phyloP scores from a whole-genome alignment of 805 yeast genomes.

The Teunomyces tritomae region DNA sequence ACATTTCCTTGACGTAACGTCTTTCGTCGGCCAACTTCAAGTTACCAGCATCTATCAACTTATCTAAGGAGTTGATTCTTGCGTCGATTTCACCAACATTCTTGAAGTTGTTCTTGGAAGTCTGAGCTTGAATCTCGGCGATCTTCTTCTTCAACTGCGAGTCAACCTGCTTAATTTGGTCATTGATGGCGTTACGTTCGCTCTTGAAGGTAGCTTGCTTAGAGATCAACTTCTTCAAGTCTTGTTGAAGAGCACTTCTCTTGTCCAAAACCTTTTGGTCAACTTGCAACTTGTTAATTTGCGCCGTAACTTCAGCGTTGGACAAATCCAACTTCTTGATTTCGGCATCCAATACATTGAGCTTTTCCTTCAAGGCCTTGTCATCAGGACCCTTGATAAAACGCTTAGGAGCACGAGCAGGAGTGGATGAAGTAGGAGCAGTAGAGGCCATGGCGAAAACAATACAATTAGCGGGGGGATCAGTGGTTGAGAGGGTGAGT shows the following conservation, averaged over 20 bases:
- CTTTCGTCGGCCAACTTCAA: conserved; percentile 90
- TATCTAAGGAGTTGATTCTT: conserved; percentile 65
- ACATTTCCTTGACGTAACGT: conserved; percentile 78
- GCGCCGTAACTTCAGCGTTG: conserved; percentile 50
- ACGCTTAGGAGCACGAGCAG: conserved; percentile 30
- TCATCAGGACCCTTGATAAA: conserved; percentile 76
- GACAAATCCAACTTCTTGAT: conserved; percentile 60
- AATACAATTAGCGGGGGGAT: background rate
- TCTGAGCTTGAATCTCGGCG: conserved; percentile 67
- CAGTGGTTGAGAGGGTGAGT: background rate
- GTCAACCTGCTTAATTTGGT: conserved; percentile 72
- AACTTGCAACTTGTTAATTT: conserved; percentile 44
- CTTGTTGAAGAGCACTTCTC: conserved; percentile 32
- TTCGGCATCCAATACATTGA: conserved; percentile 55
- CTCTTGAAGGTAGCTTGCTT: conserved; percentile 49
- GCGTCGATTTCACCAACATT: conserved; percentile 65
- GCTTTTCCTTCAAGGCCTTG: conserved; percentile 55
- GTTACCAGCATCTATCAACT: conserved; percentile 70
- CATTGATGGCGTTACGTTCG: conserved; percentile 53
- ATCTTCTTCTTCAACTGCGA: conserved; percentile 69
- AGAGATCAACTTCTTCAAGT: conserved; percentile 41
- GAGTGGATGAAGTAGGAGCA: conserved; percentile 10
- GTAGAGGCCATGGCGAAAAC: conserved; percentile 5
- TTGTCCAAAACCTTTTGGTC: conserved; percentile 30
- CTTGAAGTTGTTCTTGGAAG: conserved; percentile 69